These are phyloP conservation scores for Juglanconis sp. DNA, from an alignment of 2,329 filamentous ascomycete species.

Conservation along the genomic window DNA sequence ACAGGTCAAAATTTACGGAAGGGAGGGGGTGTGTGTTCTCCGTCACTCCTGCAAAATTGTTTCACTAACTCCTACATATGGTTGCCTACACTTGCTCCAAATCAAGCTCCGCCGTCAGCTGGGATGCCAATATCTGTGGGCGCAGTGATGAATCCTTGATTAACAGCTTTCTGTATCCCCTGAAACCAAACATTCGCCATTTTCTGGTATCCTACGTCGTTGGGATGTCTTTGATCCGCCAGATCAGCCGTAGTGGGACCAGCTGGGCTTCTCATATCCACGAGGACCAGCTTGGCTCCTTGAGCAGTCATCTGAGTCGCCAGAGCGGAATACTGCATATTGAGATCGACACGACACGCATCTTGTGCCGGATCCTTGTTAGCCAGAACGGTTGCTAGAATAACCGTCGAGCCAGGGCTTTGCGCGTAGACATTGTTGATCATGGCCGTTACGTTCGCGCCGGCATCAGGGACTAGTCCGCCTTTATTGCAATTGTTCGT, in stretches of 20 bases:
- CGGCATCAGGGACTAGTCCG: constrained; percentile 20
- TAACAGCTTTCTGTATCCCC: constrained; percentile 15
- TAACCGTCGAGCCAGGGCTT: constrained; percentile 24
- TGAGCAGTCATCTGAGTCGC: constrained; percentile 11
- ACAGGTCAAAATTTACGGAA: no score
- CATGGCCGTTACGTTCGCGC: constrained; percentile 20
- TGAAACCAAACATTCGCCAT: constrained; percentile 24
- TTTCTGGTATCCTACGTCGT: constrained; percentile 24
- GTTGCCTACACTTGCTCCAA: no score
- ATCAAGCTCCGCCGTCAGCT: constrained; percentile 37
- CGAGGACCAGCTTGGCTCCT: constrained; percentile 20
- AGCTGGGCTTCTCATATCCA: constrained; percentile 21
- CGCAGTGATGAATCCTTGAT: constrained; percentile 12
- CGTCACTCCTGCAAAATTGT: no score
- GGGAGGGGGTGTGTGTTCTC: no score
- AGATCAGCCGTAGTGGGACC: constrained; percentile 22
- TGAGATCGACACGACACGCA: constrained; percentile 21
- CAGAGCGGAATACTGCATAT: constrained; percentile 20
- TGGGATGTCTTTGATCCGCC: constrained; percentile 22
- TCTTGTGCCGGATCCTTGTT: constrained; percentile 24
- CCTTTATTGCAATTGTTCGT: constrained; percentile 26
- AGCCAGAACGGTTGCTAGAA: constrained; percentile 23
- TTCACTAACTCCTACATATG: no score
- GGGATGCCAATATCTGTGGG: constrained; percentile 7
- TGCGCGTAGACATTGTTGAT: constrained; percentile 19